Evolutionary conservation across 2,329 filamentous ascomycete species (phyloP).

Genomic region (Juglanconis oblonga): DNA sequence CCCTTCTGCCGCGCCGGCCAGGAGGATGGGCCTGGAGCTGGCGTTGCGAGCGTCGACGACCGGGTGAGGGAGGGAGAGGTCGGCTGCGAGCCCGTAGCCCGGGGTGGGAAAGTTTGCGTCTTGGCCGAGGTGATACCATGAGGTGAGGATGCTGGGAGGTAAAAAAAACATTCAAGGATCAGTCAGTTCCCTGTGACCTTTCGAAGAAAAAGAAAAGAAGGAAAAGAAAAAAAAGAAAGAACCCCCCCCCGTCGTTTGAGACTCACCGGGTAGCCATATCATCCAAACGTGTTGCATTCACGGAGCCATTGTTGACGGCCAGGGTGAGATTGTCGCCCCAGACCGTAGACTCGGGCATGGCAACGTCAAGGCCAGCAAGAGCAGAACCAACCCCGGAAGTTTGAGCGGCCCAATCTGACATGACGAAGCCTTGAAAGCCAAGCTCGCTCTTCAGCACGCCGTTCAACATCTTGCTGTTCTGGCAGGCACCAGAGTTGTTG

Average conservation of each 20-base stretch:
- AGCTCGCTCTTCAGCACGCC: constrained; percentile 62
- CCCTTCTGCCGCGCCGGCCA: constrained; percentile 58
- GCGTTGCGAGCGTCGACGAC: constrained; percentile 54
- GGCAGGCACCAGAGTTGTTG: constrained; percentile 65
- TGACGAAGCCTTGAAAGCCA: constrained; percentile 64
- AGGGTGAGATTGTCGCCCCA: constrained; percentile 89
- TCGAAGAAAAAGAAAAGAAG: too few species aligned
- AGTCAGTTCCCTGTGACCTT: too few species aligned
- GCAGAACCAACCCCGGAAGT: constrained; percentile 65
- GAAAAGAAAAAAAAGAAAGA: too few species aligned
- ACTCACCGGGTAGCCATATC: constrained; percentile 83
- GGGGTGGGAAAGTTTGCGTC: constrained; percentile 42
- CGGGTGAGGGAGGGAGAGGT: constrained; percentile 46
- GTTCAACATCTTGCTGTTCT: constrained; percentile 63
- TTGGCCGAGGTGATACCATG: constrained; percentile 56
- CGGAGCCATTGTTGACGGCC: constrained; percentile 82
- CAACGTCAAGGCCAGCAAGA: constrained; percentile 70
- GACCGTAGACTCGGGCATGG: constrained; percentile 75
- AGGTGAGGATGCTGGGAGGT: constrained; percentile 38
- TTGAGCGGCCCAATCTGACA: constrained; percentile 61
- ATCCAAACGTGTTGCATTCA: constrained; percentile 83
- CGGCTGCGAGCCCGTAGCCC: constrained; percentile 48
- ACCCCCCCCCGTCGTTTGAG: neutral
- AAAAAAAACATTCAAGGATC: too few species aligned
- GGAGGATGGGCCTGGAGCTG: constrained; percentile 35